Conservation (phyloP, 345 rosid species). For the Aquilaria yunnanensis region DNA sequence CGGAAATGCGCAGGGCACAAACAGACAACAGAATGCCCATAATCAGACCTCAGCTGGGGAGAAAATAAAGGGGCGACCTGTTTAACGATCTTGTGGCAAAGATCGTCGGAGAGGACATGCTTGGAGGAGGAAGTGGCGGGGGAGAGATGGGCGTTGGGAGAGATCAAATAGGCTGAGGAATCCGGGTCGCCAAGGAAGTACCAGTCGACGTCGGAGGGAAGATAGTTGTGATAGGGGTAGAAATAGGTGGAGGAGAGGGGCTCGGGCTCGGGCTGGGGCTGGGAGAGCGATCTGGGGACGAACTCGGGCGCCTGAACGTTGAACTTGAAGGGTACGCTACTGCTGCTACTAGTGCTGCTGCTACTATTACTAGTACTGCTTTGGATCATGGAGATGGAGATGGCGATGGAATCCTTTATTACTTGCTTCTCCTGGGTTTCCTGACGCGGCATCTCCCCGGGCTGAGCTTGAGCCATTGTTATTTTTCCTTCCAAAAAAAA, state of each 20-base stretch:
- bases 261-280: slow-evolving; percentile 11
- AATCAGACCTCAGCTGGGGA: neutral
- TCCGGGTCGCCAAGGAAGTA: slow-evolving; percentile 59
- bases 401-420: slow-evolving; percentile 18
- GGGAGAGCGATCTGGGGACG: slow-evolving; percentile 60
- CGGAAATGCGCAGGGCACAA: neutral
- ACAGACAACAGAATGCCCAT: neutral
- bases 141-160: slow-evolving; percentile 31
- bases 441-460: slow-evolving; percentile 2
- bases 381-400: no score
- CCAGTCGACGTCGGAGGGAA: slow-evolving; percentile 67
- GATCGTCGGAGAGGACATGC: slow-evolving; percentile 62
- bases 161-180: slow-evolving; percentile 35
- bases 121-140: slow-evolving; percentile 22
- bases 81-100: slow-evolving; percentile 73
- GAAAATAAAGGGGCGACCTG: slow-evolving; percentile 43
- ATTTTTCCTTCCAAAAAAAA: no score
- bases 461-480: no score
- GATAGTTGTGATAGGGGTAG: slow-evolving; percentile 62
- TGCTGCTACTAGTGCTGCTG: slow-evolving; percentile 13
- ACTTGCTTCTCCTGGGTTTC: slow-evolving; percentile 16
- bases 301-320: slow-evolving; percentile 93
- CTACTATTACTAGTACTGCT: slow-evolving; percentile 1
- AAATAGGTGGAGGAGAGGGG: slow-evolving; percentile 46
- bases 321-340: slow-evolving; percentile 60